Conservation (phyloP, 2,329 filamentous ascomycete species). For the Hypoxylon sp. region DNA sequence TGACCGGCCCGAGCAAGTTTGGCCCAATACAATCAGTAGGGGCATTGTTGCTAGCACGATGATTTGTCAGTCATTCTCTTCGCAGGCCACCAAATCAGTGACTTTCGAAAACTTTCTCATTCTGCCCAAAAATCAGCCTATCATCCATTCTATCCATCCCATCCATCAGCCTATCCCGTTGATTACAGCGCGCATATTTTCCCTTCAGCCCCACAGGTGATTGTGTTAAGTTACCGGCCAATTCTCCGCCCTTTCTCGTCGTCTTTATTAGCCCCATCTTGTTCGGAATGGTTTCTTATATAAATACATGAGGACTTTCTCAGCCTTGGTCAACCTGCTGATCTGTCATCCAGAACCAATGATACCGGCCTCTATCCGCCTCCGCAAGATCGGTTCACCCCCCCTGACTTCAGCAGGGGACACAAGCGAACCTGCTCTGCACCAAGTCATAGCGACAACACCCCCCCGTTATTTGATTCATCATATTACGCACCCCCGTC, state of each 20-base stretch:
- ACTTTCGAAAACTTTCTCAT: conserved; percentile 7
- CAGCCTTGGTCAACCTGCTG: conserved; percentile 16
- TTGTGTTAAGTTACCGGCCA: conserved; percentile 14
- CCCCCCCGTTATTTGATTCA: conserved; percentile 41
- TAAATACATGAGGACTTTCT: conserved; percentile 4
- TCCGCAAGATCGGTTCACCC: conserved; percentile 23
- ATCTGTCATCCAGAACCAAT: background rate
- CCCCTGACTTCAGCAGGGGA: conserved; percentile 45
- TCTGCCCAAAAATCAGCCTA: conserved; percentile 14
- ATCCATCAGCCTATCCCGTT: conserved; percentile 3
- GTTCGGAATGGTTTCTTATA: conserved; percentile 9
- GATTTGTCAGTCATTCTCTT: conserved; percentile 7
- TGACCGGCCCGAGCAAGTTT: conserved; percentile 5
- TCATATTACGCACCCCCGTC: conserved; percentile 36
- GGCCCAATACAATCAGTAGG: background rate
- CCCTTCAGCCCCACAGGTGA: conserved; percentile 27
- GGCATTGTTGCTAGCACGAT: conserved; percentile 6
- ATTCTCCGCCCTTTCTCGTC: conserved; percentile 3
- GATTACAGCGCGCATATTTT: conserved; percentile 2
- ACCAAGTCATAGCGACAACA: conserved; percentile 56
- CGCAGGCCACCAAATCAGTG: background rate
- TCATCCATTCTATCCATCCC: conserved; percentile 14
- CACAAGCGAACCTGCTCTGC: conserved; percentile 65
- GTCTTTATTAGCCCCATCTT: conserved; percentile 1
- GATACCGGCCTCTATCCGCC: background rate